Percentiles rank a stretch among this genome's conserved stretches.
These are phyloP conservation scores for Candida chilensis DNA, from an alignment of 805 yeast species.

Conservation along the genomic window DNA sequence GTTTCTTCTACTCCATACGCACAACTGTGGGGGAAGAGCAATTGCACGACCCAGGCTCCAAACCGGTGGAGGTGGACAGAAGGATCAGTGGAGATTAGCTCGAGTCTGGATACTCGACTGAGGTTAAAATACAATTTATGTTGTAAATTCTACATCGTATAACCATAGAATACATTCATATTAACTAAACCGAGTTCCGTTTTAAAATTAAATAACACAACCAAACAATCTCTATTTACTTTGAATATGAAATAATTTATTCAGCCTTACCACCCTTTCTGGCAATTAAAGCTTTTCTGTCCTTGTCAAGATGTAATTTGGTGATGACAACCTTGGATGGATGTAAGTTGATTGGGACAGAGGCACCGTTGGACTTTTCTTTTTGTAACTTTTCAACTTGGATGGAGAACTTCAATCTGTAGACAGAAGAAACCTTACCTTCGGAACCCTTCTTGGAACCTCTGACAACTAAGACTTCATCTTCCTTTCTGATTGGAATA, in stretches of 20 bases:
- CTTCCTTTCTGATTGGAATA: conserved; percentile 96
- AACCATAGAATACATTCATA: conserved; percentile 1
- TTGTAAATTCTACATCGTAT: too few relatives aligned
- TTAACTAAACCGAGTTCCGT: too few relatives aligned
- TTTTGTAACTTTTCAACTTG: conserved; percentile 96
- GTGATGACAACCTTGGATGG: conserved; percentile 99
- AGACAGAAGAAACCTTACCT: conserved; percentile 95
- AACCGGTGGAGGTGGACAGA: too few relatives aligned
- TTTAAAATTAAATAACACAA: conserved; percentile 1
- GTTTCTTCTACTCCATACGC: too few relatives aligned
- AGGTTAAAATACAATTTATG: too few relatives aligned
- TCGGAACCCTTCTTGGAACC: conserved; percentile 99
- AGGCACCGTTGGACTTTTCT: conserved; percentile 97
- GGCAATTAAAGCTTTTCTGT: conserved; percentile 94
- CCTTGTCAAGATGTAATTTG: conserved; percentile 96
- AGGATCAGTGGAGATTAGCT: too few relatives aligned
- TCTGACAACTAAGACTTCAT: conserved; percentile 91
- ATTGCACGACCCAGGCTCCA: too few relatives aligned
- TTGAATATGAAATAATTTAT: too few relatives aligned
- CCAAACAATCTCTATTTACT: too few relatives aligned
- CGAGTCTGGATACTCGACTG: too few relatives aligned
- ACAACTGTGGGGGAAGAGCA: too few relatives aligned
- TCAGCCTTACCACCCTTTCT: conserved; percentile 98
- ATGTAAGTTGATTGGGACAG: conserved; percentile 94
- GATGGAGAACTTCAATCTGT: conserved; percentile 96